phyloP scores from a whole-genome alignment of 2,329 filamentous ascomycete genomes.

The Lasiodiplodia theobromae region DNA sequence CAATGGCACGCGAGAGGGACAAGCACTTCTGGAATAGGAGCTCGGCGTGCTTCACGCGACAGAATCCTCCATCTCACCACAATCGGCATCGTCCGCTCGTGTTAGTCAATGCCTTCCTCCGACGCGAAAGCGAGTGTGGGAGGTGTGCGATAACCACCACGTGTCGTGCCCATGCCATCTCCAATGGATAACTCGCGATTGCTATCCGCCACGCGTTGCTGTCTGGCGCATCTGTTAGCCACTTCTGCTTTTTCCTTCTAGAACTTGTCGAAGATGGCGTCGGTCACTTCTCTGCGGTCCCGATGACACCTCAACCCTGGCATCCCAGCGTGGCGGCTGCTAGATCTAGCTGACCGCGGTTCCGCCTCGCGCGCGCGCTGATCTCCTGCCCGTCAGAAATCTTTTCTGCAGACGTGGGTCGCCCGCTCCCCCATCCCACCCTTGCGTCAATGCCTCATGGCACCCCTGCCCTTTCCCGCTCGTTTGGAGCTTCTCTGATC shows the following conservation, averaged over 20 bases:
- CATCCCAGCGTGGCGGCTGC: neutral
- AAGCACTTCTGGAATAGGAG: neutral
- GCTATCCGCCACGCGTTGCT: neutral
- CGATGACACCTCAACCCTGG: neutral
- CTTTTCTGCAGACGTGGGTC: too few relatives aligned
- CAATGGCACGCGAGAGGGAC: neutral
- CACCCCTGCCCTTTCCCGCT: too few relatives aligned
- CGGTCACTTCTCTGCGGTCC: neutral
- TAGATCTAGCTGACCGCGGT: too few relatives aligned
- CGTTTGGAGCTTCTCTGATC: too few relatives aligned
- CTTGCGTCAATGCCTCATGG: too few relatives aligned
- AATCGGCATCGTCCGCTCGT: neutral
- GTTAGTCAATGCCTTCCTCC: neutral
- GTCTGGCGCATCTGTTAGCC: neutral
- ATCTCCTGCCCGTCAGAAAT: too few relatives aligned
- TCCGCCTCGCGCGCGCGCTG: too few relatives aligned
- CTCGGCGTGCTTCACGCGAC: neutral
- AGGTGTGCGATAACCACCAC: constrained; percentile 5
- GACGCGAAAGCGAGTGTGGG: constrained; percentile 4
- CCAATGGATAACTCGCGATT: neutral
- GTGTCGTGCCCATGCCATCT: neutral
- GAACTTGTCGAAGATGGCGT: neutral
- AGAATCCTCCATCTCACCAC: neutral
- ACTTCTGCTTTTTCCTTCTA: constrained; percentile 8
- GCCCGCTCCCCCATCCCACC: too few relatives aligned